Percentiles rank a stretch among this genome's conserved stretches.
These are phyloP conservation scores for Xylaria arbuscula DNA, from an alignment of 2,329 filamentous ascomycete species.

Conservation along the genomic window DNA sequence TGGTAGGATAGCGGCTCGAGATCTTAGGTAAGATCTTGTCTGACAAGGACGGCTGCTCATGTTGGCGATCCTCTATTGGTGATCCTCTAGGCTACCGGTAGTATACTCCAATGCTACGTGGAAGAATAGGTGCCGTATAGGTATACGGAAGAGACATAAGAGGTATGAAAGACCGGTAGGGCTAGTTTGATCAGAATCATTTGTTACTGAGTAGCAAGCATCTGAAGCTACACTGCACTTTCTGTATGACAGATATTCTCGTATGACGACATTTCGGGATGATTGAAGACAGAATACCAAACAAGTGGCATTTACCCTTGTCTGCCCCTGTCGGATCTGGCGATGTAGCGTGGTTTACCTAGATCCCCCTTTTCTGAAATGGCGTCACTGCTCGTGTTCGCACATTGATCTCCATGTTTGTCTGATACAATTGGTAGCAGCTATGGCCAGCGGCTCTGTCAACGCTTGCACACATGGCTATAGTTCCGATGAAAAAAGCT, in stretches of 20 bases:
- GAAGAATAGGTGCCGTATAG: not conserved
- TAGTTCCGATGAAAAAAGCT: slow-evolving; percentile 26
- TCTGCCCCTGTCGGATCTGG: slow-evolving; percentile 12
- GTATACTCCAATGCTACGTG: not conserved
- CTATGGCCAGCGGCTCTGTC: slow-evolving; percentile 17
- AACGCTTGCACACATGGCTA: slow-evolving; percentile 7
- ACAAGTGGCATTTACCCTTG: slow-evolving; percentile 25
- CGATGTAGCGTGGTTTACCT: not conserved
- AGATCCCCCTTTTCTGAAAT: slow-evolving; percentile 29
- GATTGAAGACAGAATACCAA: slow-evolving; percentile 19
- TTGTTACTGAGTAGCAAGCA: not conserved
- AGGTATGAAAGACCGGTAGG: slow-evolving; percentile 20
- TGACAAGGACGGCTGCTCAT: slow-evolving; percentile 8
- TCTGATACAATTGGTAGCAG: slow-evolving; percentile 21
- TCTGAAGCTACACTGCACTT: not conserved
- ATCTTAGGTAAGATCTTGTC: slow-evolving; percentile 31
- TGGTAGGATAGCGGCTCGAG: slow-evolving; percentile 15
- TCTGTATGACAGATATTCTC: slow-evolving; percentile 32
- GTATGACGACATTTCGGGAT: slow-evolving; percentile 37
- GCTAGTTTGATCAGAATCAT: slow-evolving; percentile 30
- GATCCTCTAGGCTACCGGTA: not conserved
- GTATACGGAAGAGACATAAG: not conserved
- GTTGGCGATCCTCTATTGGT: not conserved
- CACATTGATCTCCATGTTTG: slow-evolving; percentile 21
- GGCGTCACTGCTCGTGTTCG: slow-evolving; percentile 37